Percentiles rank a stretch among this genome's conserved stretches.
Conservation (phyloP, 208 protist species). For the Acanthamoeba lenticulata region DNA sequence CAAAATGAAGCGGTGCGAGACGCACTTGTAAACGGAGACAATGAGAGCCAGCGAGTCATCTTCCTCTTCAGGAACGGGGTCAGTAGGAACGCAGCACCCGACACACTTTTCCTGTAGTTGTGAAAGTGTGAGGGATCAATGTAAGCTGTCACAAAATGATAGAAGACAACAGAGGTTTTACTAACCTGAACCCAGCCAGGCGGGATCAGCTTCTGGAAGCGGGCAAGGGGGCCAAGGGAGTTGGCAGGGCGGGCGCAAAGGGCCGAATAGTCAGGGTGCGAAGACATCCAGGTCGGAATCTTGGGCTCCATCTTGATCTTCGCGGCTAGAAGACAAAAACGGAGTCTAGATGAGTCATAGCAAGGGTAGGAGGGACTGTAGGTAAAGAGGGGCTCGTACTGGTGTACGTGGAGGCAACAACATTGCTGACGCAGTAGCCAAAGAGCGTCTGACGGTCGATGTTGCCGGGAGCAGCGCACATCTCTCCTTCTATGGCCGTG, state of each 20-base stretch:
- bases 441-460: background rate
- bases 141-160: background rate
- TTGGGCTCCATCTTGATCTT: background rate
- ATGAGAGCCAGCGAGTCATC: constrained; percentile 2
- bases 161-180: too few species aligned
- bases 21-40: constrained; percentile 6
- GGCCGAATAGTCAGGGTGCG: background rate
- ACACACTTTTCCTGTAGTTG: constrained; percentile 9
- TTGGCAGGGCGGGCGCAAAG: background rate
- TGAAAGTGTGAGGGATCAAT: background rate
- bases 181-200: constrained; percentile 21
- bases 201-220: constrained; percentile 4
- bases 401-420: background rate
- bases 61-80: background rate
- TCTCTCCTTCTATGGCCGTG: background rate
- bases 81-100: constrained; percentile 10
- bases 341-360: too few species aligned
- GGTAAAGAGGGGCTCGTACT: background rate
- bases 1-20: too few species aligned
- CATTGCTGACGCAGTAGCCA: background rate
- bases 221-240: background rate
- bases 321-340: too few species aligned
- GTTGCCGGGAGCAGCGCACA: background rate
- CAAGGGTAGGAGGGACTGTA: background rate
- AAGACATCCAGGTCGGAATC: constrained; percentile 47